These are phyloP conservation scores for Alternaria sp. DNA, from an alignment of 2,329 filamentous ascomycete genomes.

Conservation along the genomic window DNA sequence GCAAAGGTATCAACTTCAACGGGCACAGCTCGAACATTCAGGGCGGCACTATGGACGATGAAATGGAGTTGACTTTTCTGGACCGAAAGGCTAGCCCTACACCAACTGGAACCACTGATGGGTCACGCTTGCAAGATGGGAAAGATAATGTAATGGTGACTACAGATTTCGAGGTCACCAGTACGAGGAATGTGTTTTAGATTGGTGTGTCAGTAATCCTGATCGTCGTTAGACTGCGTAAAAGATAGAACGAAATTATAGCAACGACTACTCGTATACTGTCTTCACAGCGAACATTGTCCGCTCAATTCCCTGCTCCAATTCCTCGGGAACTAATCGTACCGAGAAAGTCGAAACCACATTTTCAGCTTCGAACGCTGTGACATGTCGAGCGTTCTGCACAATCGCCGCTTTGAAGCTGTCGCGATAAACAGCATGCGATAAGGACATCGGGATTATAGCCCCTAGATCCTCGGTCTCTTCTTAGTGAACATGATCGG, in stretches of 20 bases:
- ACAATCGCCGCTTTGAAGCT: not conserved
- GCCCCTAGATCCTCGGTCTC: not conserved
- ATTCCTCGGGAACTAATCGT: not conserved
- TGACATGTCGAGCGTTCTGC: not conserved
- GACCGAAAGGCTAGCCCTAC: slow-evolving; percentile 17
- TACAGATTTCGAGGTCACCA: slow-evolving; percentile 12
- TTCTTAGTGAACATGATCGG: not conserved
- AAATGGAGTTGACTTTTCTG: slow-evolving; percentile 23
- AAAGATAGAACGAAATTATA: not conserved
- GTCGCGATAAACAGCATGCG: not conserved
- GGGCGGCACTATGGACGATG: slow-evolving; percentile 18
- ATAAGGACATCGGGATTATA: not conserved
- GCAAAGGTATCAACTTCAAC: not conserved
- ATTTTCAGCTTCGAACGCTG: not conserved
- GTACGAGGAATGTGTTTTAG: slow-evolving; percentile 15
- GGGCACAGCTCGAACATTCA: slow-evolving; percentile 11
- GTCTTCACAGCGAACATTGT: not conserved
- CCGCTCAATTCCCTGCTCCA: not conserved
- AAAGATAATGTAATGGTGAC: slow-evolving; percentile 24
- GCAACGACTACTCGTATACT: not conserved
- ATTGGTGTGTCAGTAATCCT: not conserved
- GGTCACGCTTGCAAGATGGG: slow-evolving; percentile 7
- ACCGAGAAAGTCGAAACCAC: not conserved
- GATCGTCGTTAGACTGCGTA: not conserved
- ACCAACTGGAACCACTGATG: slow-evolving; percentile 9